phyloP scores from a whole-genome alignment of 768 basidiomycete genomes.

The Leccinum aurantiacum region DNA sequence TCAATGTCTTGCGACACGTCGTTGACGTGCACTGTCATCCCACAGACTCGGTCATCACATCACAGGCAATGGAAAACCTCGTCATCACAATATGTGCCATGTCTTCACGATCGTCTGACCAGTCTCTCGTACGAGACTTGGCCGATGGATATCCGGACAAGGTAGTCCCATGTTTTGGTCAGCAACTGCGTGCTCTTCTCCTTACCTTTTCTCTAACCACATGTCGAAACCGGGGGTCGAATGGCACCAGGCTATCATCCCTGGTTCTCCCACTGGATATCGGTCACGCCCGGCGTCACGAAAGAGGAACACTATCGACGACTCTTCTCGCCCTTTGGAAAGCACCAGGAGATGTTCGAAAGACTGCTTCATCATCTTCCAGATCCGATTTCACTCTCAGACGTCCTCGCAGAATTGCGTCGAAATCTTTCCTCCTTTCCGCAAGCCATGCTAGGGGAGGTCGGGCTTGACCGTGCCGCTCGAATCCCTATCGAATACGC shows the following conservation, averaged over 20 bases:
- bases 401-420: slow-evolving; percentile 62
- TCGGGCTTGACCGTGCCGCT: slow-evolving; percentile 84
- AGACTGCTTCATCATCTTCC: slow-evolving; percentile 67
- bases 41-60: slow-evolving; percentile 63
- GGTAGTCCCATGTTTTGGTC: slow-evolving; percentile 89
- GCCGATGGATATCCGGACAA: slow-evolving; percentile 60
- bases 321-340: slow-evolving; percentile 54
- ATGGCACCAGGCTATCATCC: slow-evolving; percentile 79
- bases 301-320: slow-evolving; percentile 75
- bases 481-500: slow-evolving; percentile 64
- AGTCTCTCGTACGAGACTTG: slow-evolving; percentile 65
- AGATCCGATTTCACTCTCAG: slow-evolving; percentile 60
- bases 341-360: slow-evolving; percentile 46
- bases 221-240: slow-evolving; percentile 5
- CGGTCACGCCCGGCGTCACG: slow-evolving; percentile 40
- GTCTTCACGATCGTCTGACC: slow-evolving; percentile 68
- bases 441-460: slow-evolving; percentile 85
- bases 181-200: slow-evolving; percentile 30
- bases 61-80: slow-evolving; percentile 52
- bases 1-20: slow-evolving; percentile 60
- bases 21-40: slow-evolving; percentile 94
- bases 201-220: slow-evolving; percentile 11
- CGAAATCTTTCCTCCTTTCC: slow-evolving; percentile 60
- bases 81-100: slow-evolving; percentile 80
- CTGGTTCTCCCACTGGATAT: slow-evolving; percentile 86